Conservation (phyloP, 176 grass and related monocot species). For the barley (Hordeum vulgare) region MorexV3_pseudomolecules_assembly NC_058520.1:15813178-15813677, state of each 20-base stretch:
- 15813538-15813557: not conserved
- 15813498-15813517: not conserved
- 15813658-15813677: slow-evolving; percentile 26
- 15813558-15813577: not conserved
- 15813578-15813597: not conserved
- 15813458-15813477: not conserved
- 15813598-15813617: too few species aligned
- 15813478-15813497: not conserved
- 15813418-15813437: not conserved
- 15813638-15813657: not conserved
- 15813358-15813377: not conserved
- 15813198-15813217: not conserved
- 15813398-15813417: not conserved
- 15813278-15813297: too few species aligned
- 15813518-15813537: not conserved
- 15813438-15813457: too few species aligned
- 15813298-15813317: not conserved
- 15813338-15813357: not conserved
- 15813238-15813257: not conserved
- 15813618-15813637: not conserved
- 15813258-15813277: not conserved
- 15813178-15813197: not conserved
- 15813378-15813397: not conserved
- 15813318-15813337: not conserved
- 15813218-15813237: not conserved